These are phyloP conservation scores for Blastocystis sp. DNA, from an alignment of 352 stramenopile species.

Conservation along the genomic window DNA sequence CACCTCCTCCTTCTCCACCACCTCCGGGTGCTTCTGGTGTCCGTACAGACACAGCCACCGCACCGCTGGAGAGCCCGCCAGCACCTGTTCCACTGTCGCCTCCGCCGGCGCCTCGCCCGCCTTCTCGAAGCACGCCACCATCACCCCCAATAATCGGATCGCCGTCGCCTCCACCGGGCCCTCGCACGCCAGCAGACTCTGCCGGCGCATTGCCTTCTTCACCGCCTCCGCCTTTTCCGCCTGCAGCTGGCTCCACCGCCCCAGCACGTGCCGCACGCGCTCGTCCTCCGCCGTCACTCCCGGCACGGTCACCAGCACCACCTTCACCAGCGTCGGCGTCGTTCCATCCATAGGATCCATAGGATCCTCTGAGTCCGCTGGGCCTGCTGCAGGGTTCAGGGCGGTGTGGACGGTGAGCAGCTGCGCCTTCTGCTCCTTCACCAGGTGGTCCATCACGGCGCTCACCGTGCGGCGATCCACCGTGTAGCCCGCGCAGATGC, in stretches of 20 bases:
- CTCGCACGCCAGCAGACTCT: not conserved
- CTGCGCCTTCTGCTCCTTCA: conserved; percentile 4
- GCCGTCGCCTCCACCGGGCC: not conserved
- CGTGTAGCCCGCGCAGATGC: not conserved
- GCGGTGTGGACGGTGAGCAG: not conserved
- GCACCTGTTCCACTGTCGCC: not conserved
- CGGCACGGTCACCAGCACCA: not conserved
- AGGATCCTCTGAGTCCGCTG: not conserved
- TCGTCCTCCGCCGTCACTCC: not conserved
- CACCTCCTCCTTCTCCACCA: not conserved
- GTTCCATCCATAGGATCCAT: not conserved
- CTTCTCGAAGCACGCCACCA: not conserved
- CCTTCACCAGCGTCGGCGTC: not conserved
- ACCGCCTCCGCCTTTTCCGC: not conserved
- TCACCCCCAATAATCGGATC: conserved; percentile 22
- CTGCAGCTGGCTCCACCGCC: not conserved
- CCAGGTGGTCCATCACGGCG: not conserved
- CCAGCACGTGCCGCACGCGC: not conserved
- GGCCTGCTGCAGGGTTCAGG: too few relatives aligned
- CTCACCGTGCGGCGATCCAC: conserved; percentile 17
- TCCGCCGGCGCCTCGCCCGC: not conserved
- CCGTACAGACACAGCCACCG: not conserved
- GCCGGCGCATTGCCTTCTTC: not conserved
- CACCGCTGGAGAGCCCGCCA: not conserved
- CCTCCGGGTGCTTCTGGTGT: not conserved